Evolutionary conservation across 2,329 filamentous ascomycete genomes (phyloP).

Genomic region (Botrytis paeoniae): DNA sequence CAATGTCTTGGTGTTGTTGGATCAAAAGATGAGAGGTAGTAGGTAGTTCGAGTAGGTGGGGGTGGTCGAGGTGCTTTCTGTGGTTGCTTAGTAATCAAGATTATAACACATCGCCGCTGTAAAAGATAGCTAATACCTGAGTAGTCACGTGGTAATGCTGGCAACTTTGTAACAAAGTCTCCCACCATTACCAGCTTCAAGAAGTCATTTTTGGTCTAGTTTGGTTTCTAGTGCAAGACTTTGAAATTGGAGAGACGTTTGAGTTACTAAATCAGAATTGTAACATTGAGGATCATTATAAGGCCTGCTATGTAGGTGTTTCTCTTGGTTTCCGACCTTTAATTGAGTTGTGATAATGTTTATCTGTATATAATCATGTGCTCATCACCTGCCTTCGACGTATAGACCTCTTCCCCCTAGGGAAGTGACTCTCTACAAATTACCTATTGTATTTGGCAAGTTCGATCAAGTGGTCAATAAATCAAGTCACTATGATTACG

Average conservation of each 20-base stretch:
- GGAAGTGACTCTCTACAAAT: background rate
- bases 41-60: background rate
- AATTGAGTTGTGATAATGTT: background rate
- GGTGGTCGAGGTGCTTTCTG: background rate
- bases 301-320: background rate
- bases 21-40: background rate
- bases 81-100: background rate
- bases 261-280: background rate
- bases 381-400: background rate
- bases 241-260: background rate
- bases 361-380: background rate
- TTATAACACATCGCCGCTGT: background rate
- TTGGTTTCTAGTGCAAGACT: background rate
- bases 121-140: background rate
- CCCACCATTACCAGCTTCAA: background rate
- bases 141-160: background rate
- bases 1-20: background rate
- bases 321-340: background rate
- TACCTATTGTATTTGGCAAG: background rate
- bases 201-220: too few relatives aligned
- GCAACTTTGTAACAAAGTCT: background rate
- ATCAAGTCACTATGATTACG: background rate
- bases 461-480: background rate
- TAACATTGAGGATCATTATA: background rate
- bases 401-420: background rate